Evolutionary conservation across 2,329 filamentous ascomycete species (phyloP), one percentile per base, ranked within the genome.

Genomic region (Cucurbitaria berberidis): DNA sequence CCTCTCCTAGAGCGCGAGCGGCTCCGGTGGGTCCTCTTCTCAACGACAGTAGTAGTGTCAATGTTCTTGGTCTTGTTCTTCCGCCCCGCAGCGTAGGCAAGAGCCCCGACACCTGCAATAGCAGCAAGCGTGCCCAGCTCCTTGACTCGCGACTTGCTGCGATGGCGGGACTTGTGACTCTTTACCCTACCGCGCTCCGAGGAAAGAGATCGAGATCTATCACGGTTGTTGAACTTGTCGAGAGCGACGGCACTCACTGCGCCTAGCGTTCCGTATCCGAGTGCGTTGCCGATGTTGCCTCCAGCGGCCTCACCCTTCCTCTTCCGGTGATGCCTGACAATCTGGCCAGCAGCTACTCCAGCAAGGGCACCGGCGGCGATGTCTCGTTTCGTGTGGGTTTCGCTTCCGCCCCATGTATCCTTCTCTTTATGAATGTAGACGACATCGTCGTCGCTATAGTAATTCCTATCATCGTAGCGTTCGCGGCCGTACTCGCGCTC

Each of bases 291-390:
- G 30, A 81, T 68, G 26, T 79, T 78, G 57, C 78, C 77, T 38
- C 83, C 81, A 10, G 80, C 76, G 8, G 82, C 79, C 43, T 84
- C 80, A 24, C 84, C 85, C 62, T 85, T 76, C 39, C 70, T 75
- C 73, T 83, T 85, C 43, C 80, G 78, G 57, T 84, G 84, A 60
- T 82, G 82, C 45, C 85, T 79, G 16, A 87, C 60, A 30, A 88
- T 74, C 59, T 86, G 84, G 32, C 84, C 84, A 35, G 84, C 85
- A 56, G 83, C 86, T 39, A 84, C 76, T 40, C 85, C 86, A 36
- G 82, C 83, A 46, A 86, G 72, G 22, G 84, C 83, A 41, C 85
- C 86, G 63, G 85, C 85, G n/a, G 84, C 85, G 39, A 88, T 71
- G 64, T 87, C 83, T 27, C 83, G 82, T 45, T 81, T 82, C 57